Conservation (phyloP, 768 basidiomycete genomes). For the Xerocomellus chrysenteron region DNA sequence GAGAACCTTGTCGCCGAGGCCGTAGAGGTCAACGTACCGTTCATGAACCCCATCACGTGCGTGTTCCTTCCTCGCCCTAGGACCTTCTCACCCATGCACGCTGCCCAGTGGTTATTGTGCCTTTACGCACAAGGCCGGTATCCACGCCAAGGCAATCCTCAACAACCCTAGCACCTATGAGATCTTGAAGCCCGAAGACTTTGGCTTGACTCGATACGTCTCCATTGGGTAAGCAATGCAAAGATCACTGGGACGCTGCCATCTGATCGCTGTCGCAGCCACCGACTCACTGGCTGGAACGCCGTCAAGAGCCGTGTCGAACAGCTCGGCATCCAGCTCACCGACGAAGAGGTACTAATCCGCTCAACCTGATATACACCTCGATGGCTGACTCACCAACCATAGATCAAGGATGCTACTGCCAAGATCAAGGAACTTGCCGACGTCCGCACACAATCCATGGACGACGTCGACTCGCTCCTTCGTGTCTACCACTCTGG, state of each 20-base stretch:
- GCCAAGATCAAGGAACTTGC: slow-evolving; percentile 99
- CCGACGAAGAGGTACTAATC: slow-evolving; percentile 73
- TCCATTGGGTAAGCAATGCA: slow-evolving; percentile 73
- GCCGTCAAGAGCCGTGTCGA: slow-evolving; percentile 99
- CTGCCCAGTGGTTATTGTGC: slow-evolving; percentile 89
- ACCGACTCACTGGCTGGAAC: slow-evolving; percentile 98
- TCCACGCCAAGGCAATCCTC: slow-evolving; percentile 99
- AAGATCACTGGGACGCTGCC: background rate
- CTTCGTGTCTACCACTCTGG: slow-evolving; percentile 95
- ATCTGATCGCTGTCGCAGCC: slow-evolving; percentile 43
- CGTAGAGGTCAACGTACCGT: slow-evolving; percentile 96
- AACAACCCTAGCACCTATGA: slow-evolving; percentile 99
- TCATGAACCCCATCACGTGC: slow-evolving; percentile 94
- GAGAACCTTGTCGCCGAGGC: slow-evolving; percentile 99
- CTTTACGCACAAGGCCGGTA: slow-evolving; percentile 99
- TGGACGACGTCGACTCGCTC: slow-evolving; percentile 98
- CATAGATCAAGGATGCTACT: slow-evolving; percentile 93
- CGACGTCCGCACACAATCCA: slow-evolving; percentile 95
- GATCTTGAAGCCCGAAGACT: slow-evolving; percentile 98
- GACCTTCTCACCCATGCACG: background rate
- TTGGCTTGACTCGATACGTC: slow-evolving; percentile 95
- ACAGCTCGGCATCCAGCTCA: slow-evolving; percentile 87
- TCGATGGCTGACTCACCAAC: slow-evolving; percentile 1
- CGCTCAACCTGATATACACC: background rate
- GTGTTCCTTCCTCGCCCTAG: background rate